Evolutionary conservation across 2,329 filamentous ascomycete genomes (phyloP).

Genomic region (Phyllosticta citrichinensis): DNA sequence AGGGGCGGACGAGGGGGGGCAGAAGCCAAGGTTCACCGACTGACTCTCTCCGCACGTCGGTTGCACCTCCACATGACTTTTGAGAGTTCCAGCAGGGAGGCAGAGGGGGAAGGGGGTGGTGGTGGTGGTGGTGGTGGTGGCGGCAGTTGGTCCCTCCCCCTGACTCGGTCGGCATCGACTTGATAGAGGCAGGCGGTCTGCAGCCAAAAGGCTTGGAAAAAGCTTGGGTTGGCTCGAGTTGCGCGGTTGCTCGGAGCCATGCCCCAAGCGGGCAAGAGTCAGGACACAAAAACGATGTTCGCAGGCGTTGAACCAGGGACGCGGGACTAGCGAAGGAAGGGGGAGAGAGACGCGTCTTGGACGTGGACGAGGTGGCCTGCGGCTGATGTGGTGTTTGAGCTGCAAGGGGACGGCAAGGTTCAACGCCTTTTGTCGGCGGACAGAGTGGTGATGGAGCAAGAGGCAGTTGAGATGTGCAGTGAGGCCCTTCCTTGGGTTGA

Average conservation of each 20-base stretch:
- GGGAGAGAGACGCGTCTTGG: background rate
- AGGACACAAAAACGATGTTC: background rate
- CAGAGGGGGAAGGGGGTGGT: background rate
- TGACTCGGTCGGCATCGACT: background rate
- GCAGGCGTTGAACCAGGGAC: background rate
- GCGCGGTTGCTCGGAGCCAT: background rate
- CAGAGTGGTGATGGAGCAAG: background rate
- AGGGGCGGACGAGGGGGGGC: background rate
- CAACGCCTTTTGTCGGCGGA: background rate
- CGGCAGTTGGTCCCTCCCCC: background rate
- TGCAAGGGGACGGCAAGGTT: background rate
- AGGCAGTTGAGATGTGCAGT: background rate
- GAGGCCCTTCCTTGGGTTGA: background rate
- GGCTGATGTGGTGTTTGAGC: background rate
- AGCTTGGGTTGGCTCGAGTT: background rate
- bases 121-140: background rate
- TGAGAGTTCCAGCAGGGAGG: background rate
- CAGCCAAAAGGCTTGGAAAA: background rate
- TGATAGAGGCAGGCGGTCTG: background rate
- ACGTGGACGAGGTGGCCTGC: background rate
- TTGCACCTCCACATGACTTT: background rate
- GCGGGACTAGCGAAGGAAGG: background rate
- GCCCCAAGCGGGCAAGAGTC: background rate
- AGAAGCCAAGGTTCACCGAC: background rate
- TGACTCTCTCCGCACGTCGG: background rate